phyloP scores from a whole-genome alignment of 768 basidiomycete species.

The Austroboletus eburneus region DNA sequence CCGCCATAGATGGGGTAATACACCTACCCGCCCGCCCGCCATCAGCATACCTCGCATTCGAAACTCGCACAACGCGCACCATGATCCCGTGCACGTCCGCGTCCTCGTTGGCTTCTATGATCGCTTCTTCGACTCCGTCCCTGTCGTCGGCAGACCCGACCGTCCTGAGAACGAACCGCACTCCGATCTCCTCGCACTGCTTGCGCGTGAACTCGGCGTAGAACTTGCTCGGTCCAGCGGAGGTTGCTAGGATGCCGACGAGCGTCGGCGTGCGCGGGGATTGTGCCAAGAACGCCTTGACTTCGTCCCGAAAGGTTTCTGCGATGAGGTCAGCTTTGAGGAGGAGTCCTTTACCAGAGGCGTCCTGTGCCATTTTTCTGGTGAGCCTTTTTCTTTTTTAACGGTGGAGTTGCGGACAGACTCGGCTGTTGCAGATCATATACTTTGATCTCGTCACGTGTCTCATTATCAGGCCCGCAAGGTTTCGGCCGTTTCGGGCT shows the following conservation, averaged over 20 bases:
- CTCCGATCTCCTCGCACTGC: constrained; percentile 85
- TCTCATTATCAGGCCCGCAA: too few species aligned
- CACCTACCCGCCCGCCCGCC: constrained; percentile 44
- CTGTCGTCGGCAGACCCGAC: constrained; percentile 62
- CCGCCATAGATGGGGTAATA: constrained; percentile 96
- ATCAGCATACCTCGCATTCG: too few species aligned
- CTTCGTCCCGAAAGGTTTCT: constrained; percentile 64
- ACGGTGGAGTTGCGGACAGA: constrained; percentile 1
- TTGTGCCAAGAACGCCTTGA: constrained; percentile 43
- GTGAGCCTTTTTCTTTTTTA: background rate
- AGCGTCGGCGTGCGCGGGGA: constrained; percentile 58
- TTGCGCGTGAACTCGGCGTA: constrained; percentile 91
- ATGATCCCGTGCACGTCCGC: constrained; percentile 85
- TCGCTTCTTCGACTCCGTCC: constrained; percentile 93
- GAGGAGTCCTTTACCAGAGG: constrained; percentile 63
- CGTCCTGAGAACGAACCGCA: constrained; percentile 76
- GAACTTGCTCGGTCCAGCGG: constrained; percentile 69
- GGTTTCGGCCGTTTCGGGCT: too few species aligned
- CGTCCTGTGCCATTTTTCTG: constrained; percentile 25
- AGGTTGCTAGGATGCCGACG: constrained; percentile 88
- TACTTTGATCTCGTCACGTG: too few species aligned
- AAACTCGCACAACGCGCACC: constrained; percentile 46
- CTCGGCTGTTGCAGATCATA: too few species aligned
- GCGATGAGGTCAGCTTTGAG: constrained; percentile 79
- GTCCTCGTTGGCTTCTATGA: constrained; percentile 93